Conservation (phyloP, 306 rosid genomes). For the Sophora flavescens region DNA sequence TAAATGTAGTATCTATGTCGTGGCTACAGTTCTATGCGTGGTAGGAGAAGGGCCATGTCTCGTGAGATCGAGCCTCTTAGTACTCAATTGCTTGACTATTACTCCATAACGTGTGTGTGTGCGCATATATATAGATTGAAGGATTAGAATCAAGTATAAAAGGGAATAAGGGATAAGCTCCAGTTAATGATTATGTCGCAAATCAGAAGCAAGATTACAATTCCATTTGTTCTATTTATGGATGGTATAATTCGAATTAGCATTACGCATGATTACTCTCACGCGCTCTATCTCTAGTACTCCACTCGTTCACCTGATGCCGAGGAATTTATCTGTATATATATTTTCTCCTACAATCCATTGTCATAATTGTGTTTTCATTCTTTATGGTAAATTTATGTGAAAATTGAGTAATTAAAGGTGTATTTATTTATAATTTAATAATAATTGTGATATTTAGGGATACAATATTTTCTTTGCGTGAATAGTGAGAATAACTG, state of each 20-base stretch:
- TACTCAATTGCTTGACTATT: constrained; percentile 48
- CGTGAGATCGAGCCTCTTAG: constrained; percentile 26
- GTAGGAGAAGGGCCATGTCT: constrained; percentile 42
- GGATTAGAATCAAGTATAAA: constrained; percentile 23
- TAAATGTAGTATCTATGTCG: constrained; percentile 17
- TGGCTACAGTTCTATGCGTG: constrained; percentile 39
- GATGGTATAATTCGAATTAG: constrained; percentile 20
- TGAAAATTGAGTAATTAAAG: too few species aligned
- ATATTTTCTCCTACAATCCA: not conserved
- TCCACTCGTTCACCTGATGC: not conserved
- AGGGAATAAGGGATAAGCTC: constrained; percentile 38
- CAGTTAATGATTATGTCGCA: constrained; percentile 60
- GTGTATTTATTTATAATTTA: not conserved
- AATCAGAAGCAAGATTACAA: not conserved
- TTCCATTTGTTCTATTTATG: constrained; percentile 7
- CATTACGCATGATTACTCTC: constrained; percentile 31
- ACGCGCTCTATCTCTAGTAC: not conserved
- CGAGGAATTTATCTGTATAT: not conserved
- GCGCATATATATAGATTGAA: not conserved
- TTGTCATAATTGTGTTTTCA: constrained; percentile 44
- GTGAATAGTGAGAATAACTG: not conserved
- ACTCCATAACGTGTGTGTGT: constrained; percentile 49
- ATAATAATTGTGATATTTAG: not conserved
- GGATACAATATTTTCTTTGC: not conserved
- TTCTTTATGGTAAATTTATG: too few species aligned